Percentiles rank a stretch among this genome's conserved stretches.
Conservation (phyloP, 176 grass and related monocot species). For the Carex kokanica region DNA sequence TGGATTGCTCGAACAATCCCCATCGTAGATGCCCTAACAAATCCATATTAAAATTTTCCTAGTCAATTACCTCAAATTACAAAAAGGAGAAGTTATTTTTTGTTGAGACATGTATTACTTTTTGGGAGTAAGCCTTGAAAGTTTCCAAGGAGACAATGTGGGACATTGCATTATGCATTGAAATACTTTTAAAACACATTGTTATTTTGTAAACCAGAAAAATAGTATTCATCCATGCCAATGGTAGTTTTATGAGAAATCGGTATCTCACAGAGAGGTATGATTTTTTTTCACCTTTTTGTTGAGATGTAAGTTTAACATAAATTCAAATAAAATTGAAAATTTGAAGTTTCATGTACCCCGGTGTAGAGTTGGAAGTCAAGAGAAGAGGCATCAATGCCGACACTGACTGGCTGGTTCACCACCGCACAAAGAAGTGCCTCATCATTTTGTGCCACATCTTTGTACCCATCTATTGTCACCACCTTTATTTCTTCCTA, state of each 20-base stretch:
- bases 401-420: slow-evolving; percentile 43
- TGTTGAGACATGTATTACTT: too few relatives aligned
- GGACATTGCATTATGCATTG: not conserved
- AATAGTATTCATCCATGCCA: not conserved
- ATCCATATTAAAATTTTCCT: not conserved
- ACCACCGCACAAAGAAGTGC: slow-evolving; percentile 42
- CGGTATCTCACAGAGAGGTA: not conserved
- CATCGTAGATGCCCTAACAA: slow-evolving; percentile 48
- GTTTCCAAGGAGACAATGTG: not conserved
- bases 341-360: slow-evolving; percentile 28
- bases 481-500: slow-evolving; percentile 46
- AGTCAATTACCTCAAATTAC: not conserved
- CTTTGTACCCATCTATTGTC: slow-evolving; percentile 43
- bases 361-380: slow-evolving; percentile 50
- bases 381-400: slow-evolving; percentile 45
- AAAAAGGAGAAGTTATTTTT: not conserved
- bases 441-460: slow-evolving; percentile 33
- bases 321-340: not conserved
- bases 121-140: not conserved
- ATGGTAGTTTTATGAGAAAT: not conserved
- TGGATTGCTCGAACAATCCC: slow-evolving; percentile 47
- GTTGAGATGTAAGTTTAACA: not conserved
- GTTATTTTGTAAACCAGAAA: not conserved
- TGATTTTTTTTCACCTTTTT: not conserved
- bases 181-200: not conserved